These are phyloP conservation scores for Arabis hirsuta DNA, from an alignment of 345 rosid species.

Conservation along the genomic window DNA sequence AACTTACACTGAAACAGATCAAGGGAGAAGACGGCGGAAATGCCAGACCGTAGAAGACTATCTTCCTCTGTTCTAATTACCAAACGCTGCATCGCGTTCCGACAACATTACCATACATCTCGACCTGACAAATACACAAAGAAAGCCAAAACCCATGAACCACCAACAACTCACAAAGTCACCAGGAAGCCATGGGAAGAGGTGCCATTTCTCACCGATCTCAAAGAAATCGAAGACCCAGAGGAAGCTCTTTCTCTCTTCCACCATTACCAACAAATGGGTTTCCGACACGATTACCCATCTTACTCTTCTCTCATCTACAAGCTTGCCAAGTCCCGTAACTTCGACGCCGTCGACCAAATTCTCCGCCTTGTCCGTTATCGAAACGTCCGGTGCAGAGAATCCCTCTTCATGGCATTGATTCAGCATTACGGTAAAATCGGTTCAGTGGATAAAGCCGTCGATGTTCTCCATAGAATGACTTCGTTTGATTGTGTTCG, in stretches of 20 bases:
- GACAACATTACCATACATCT: slow-evolving; percentile 39
- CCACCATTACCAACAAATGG: slow-evolving; percentile 56
- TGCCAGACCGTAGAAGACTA: slow-evolving; percentile 12
- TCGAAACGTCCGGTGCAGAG: slow-evolving; percentile 59
- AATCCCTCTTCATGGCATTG: slow-evolving; percentile 69
- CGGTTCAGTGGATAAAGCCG: slow-evolving; percentile 56
- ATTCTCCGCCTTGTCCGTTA: slow-evolving; percentile 52
- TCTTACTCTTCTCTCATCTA: slow-evolving; percentile 79
- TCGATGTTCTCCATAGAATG: slow-evolving; percentile 57
- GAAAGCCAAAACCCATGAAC: slow-evolving; percentile 43
- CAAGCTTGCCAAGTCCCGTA: slow-evolving; percentile 69
- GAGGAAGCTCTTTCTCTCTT: slow-evolving; percentile 76
- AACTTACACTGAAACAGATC: background rate
- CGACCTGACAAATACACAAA: slow-evolving; percentile 40
- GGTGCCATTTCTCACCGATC: slow-evolving; percentile 54
- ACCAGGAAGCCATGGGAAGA: slow-evolving; percentile 45
- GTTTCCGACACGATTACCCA: slow-evolving; percentile 77
- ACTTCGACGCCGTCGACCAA: slow-evolving; percentile 63
- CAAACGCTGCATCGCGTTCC: slow-evolving; percentile 15
- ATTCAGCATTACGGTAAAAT: slow-evolving; percentile 75
- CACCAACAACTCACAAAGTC: slow-evolving; percentile 27
- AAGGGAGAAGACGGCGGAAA: slow-evolving; percentile 33
- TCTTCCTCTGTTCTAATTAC: slow-evolving; percentile 1
- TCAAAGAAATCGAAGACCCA: slow-evolving; percentile 60
- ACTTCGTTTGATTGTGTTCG: slow-evolving; percentile 63